Evolutionary conservation across 2,329 filamentous ascomycete genomes (phyloP), one percentile per base, ranked within the genome.

Genomic region (Cercospora sojina): DNA sequence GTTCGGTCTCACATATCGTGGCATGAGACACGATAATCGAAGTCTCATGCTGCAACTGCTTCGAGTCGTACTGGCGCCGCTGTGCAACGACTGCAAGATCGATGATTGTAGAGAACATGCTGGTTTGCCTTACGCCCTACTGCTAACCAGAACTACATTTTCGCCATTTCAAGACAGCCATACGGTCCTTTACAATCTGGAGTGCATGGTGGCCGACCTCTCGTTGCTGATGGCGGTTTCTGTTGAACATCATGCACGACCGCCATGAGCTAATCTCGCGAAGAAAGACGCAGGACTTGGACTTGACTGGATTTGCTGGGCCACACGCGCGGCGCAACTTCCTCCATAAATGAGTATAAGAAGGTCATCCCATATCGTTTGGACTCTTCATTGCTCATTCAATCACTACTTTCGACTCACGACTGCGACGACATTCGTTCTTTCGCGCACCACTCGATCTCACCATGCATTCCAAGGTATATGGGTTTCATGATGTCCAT

Each of bases 391-490:
- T 53, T 9, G 23, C 47, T 53, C 47, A 53, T 25, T 27, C 47
- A 53, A 13, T 20, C 16, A n/a, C 23, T 13, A 27, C 23, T 12
- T 23, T 53, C 47, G 10, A 29, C 27, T 53, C 47, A 53, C 47
- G 47, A 53, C 47, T 53, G 47, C 23, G 25, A 53, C 6, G 29
- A n/a, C n/a, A 29, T n/a, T 29, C 16, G 47, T 25, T 27, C 47
- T 29, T 29, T 8, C 13, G 20, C 47, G 18, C 47, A 53, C n/a
- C 23, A 35, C 27, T 57, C 53, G n/a, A 57, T 57, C 53, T 12
- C 32, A 57, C 20, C 35, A 60, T 60, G 58, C 49, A 27, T 29
- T 47, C 35, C 58, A 60, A 60, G 58, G 41, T 60, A 49, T 7
- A 12, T 43, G 13, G 13, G 7, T 23, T 13, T 6, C 25, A 8